These are phyloP conservation scores for Fragaria iinumae DNA, from an alignment of 306 rosid genomes.

Conservation along the genomic window DNA sequence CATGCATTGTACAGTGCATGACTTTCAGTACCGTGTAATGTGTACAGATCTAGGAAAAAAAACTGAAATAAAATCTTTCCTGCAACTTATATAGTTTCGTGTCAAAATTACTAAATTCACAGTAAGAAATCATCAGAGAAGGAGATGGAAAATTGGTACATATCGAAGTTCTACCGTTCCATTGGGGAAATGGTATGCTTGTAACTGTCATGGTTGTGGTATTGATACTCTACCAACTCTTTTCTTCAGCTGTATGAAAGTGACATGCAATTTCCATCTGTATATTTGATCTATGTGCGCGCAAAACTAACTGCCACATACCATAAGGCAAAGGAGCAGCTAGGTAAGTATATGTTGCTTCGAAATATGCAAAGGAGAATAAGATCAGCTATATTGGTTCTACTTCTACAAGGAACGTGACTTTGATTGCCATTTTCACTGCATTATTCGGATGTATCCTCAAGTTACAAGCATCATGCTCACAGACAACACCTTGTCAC, in stretches of 20 bases:
- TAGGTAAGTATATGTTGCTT: too few relatives aligned
- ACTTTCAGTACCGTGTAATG: neutral
- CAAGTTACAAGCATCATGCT: neutral
- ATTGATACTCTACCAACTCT: too few relatives aligned
- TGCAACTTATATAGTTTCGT: neutral
- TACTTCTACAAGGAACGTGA: neutral
- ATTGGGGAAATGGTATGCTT: too few relatives aligned
- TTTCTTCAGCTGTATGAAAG: too few relatives aligned
- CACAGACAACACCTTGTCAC: neutral
- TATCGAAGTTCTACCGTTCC: neutral
- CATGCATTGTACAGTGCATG: neutral
- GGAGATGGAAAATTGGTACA: neutral
- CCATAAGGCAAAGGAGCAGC: too few relatives aligned
- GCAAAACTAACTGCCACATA: too few relatives aligned
- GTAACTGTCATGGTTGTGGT: too few relatives aligned
- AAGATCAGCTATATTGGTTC: neutral
- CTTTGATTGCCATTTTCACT: neutral
- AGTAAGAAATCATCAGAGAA: neutral
- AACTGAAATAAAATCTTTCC: neutral
- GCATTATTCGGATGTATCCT: neutral
- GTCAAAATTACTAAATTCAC: neutral
- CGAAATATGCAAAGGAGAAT: too few relatives aligned
- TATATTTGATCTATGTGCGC: too few relatives aligned
- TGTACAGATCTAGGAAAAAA: neutral
- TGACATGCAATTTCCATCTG: too few relatives aligned